A percentile compares a stretch with the other conserved stretches of the same genome.
phyloP scores from a whole-genome alignment of 129 eudicot species.

The Arctium lappa region DNA sequence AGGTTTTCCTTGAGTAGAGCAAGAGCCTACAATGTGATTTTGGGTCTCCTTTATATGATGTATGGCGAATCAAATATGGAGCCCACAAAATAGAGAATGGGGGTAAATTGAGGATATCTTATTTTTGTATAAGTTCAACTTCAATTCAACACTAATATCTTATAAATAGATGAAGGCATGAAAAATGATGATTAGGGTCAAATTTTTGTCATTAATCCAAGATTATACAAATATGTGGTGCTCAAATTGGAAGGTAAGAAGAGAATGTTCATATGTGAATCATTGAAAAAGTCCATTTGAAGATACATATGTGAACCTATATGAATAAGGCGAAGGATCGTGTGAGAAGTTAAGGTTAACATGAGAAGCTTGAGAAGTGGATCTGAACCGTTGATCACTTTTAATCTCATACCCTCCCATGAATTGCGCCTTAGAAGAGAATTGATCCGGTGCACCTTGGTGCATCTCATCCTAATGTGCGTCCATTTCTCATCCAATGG shows the following conservation, averaged over 20 bases:
- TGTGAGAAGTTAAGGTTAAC: too few species aligned
- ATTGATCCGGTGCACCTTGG: too few species aligned
- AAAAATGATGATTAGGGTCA: not conserved
- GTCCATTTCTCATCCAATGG: too few species aligned
- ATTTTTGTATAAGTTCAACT: not conserved
- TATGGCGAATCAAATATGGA: not conserved
- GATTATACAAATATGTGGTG: not conserved
- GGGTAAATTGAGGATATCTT: not conserved
- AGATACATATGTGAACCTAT: too few species aligned
- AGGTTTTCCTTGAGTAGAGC: not conserved
- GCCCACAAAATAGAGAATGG: not conserved
- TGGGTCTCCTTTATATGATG: not conserved
- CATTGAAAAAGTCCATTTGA: too few species aligned
- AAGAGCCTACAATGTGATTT: not conserved
- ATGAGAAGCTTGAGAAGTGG: too few species aligned
- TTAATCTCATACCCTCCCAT: too few species aligned
- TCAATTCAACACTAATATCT: not conserved
- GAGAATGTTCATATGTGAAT: too few species aligned
- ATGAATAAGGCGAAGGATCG: too few species aligned
- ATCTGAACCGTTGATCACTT: too few species aligned
- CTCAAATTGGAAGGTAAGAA: not conserved
- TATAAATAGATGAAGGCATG: not conserved
- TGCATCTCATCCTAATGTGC: too few species aligned
- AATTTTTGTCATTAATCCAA: not conserved
- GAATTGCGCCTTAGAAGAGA: too few species aligned